Evolutionary conservation across 2,329 filamentous ascomycete species (phyloP), one percentile per base, ranked within the genome.

Genomic region (Stenocarpella maydis): DNA sequence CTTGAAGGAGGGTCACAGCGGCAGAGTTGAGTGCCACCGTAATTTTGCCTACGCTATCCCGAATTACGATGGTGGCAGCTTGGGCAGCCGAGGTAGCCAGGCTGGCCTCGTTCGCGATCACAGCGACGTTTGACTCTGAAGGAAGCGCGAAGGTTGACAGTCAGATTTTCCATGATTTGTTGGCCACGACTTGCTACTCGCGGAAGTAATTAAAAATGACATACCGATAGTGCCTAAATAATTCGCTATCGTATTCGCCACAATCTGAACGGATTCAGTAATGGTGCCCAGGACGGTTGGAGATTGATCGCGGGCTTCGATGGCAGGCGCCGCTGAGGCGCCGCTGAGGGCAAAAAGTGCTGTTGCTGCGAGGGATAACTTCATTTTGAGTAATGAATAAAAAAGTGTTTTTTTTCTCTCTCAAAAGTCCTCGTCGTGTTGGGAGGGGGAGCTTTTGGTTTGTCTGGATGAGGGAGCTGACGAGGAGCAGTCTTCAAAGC

Each of bases 261-360:
- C 55, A 45, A 39, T 24, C 17, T 9, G 17, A 5, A 61, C 26
- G 1, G 55, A 31, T 10, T 8, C 55, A 24, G 31, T 17, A 19
- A 61, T 43, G 55, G 55, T 61, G 19, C 55, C 39, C 8, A 61
- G 26, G n/a, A 47, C 55, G 8, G 55, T 61, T 21, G 55, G 37
- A 21, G n/a, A n/a, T n/a, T n/a, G n/a, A n/a, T 9, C 26, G n/a
- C 28, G 55, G 19, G 24, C 17, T 19, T 61, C 39, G 39, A 61
- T 45, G 19, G n/a, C 12, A 31, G 55, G 17, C 6, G 41, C 39
- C 1, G 55, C 41, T 4, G 55, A 45, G 12, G 12, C 19, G 55
- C 55, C 21, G 55, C 17, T 47, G 12, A 61, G 26, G 26, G 55
- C 55, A 21, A 2, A 61, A 34, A 45, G 19, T 43, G 41, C 41